These are phyloP conservation scores for Phytopythium boreale DNA, from an alignment of 352 stramenopile genomes.

Conservation along the genomic window DNA sequence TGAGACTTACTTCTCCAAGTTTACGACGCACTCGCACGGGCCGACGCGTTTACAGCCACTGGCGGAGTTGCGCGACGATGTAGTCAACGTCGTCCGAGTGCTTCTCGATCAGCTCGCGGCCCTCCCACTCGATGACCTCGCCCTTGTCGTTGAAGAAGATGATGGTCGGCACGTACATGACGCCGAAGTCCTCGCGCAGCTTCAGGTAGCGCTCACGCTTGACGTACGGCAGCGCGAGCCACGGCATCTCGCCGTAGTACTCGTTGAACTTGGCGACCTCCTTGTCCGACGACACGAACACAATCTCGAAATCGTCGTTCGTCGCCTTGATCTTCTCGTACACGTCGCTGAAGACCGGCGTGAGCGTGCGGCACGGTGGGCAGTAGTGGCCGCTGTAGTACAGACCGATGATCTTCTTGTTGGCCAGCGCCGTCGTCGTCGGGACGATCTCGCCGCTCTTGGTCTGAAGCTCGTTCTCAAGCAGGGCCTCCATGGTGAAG, in stretches of 20 bases:
- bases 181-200: constrained; percentile 80
- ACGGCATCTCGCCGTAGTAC: constrained; percentile 94
- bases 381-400: constrained; percentile 88
- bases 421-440: constrained; percentile 49
- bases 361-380: constrained; percentile 93
- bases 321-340: constrained; percentile 73
- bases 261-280: constrained; percentile 85
- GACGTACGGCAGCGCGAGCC: constrained; percentile 90
- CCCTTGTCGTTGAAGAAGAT: constrained; percentile 90
- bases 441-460: constrained; percentile 56
- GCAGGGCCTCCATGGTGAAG: constrained; percentile 52
- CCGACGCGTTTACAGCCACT: constrained; percentile 20
- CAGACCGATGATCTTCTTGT: constrained; percentile 81
- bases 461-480: constrained; percentile 67
- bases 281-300: constrained; percentile 95
- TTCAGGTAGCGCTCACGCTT: constrained; percentile 76
- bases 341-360: constrained; percentile 83
- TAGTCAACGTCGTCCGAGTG: constrained; percentile 70
- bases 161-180: constrained; percentile 88
- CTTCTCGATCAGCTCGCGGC: constrained; percentile 66
- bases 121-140: constrained; percentile 77
- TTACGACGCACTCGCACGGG: not conserved
- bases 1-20: not conserved
- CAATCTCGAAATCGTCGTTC: constrained; percentile 87
- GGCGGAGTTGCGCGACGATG: constrained; percentile 62